A percentile compares a stretch with the other conserved stretches of the same genome.
phyloP scores from a whole-genome alignment of 176 grass and related monocot species.

The Carex myosuroides region DNA sequence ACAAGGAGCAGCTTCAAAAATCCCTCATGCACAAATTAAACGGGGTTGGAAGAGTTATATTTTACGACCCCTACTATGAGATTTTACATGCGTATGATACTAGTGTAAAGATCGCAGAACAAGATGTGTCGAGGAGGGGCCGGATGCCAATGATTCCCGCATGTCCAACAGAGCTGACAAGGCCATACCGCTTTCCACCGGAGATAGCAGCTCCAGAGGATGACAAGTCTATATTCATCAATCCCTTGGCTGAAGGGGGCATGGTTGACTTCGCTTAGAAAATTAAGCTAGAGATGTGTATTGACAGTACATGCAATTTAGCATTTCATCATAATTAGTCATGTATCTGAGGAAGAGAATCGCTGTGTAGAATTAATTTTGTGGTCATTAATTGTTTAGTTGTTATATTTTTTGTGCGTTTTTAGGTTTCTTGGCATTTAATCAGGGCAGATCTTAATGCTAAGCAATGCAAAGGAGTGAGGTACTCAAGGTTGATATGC shows the following conservation, averaged over 20 bases:
- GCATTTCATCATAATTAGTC: not conserved
- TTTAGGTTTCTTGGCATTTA: too few relatives aligned
- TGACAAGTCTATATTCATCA: slow-evolving; percentile 60
- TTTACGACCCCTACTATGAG: not conserved
- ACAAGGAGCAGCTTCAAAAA: not conserved
- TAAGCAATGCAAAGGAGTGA: too few relatives aligned
- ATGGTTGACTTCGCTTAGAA: slow-evolving; percentile 38
- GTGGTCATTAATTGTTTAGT: not conserved
- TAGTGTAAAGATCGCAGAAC: not conserved
- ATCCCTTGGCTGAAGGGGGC: slow-evolving; percentile 61
- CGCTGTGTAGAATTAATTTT: not conserved
- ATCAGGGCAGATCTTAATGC: too few relatives aligned
- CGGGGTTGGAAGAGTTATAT: slow-evolving; percentile 5
- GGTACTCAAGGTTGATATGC: too few relatives aligned
- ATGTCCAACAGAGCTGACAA: not conserved
- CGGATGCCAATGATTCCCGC: not conserved
- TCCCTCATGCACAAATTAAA: not conserved
- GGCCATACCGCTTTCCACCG: not conserved
- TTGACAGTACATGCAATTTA: not conserved
- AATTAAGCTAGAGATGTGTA: slow-evolving; percentile 3
- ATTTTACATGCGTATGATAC: slow-evolving; percentile 1
- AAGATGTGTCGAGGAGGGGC: not conserved
- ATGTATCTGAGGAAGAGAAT: not conserved
- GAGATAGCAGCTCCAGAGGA: slow-evolving; percentile 29
- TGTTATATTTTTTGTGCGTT: too few relatives aligned